Evolutionary conservation across 2,329 filamentous ascomycete species (phyloP).

Genomic region (Fusarium cicatricum): DNA sequence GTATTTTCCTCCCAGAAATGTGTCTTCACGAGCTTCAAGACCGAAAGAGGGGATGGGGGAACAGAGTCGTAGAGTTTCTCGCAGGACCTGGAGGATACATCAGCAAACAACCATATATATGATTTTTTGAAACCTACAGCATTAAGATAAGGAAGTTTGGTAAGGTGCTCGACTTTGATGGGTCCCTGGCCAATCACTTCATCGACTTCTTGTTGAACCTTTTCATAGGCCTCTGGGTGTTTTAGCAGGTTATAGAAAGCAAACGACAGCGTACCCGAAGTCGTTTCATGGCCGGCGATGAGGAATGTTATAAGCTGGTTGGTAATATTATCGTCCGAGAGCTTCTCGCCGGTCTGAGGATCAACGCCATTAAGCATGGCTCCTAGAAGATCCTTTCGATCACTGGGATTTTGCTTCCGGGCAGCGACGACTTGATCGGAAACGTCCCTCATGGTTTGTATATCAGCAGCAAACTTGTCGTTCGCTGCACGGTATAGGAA

Average conservation of each 20-base stretch:
- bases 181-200: conserved; percentile 65
- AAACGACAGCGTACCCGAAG: conserved; percentile 72
- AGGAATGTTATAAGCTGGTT: conserved; percentile 79
- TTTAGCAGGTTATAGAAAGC: conserved; percentile 71
- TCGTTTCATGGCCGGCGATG: conserved; percentile 77
- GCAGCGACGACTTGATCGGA: conserved; percentile 68
- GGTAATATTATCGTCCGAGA: conserved; percentile 69
- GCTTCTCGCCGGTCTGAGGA: conserved; percentile 70
- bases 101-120: neutral
- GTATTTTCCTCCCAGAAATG: conserved; percentile 69
- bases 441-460: conserved; percentile 62
- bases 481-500: conserved; percentile 59
- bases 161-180: conserved; percentile 68
- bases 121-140: conserved; percentile 48
- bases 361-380: conserved; percentile 76
- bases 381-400: conserved; percentile 72
- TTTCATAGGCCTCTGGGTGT: conserved; percentile 65
- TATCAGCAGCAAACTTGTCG: conserved; percentile 62
- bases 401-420: conserved; percentile 61
- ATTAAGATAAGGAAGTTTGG: conserved; percentile 70
- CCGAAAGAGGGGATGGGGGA: conserved; percentile 67
- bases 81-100: conserved; percentile 50
- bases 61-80: conserved; percentile 70
- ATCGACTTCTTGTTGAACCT: conserved; percentile 74
- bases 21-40: conserved; percentile 62